Conservation (phyloP, 352 stramenopile species). For the Pythium sukuiense region DNA sequence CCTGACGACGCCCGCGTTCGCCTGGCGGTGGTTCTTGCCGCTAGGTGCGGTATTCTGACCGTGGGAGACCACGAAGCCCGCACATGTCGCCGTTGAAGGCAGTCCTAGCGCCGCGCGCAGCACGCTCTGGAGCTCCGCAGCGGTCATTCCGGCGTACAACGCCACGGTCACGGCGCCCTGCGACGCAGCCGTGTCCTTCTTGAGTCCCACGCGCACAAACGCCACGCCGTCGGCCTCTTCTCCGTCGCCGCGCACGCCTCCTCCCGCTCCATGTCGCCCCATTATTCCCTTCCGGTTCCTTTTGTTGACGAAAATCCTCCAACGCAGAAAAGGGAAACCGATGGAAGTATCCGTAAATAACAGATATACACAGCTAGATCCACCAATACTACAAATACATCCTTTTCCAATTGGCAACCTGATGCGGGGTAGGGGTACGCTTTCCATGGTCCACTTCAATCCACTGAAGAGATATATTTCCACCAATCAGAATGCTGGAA, state of each 20-base stretch:
- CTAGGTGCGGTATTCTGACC: not conserved
- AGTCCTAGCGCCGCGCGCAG: constrained; percentile 39
- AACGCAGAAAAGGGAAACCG: not conserved
- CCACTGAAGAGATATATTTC: not conserved
- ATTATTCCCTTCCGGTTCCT: not conserved
- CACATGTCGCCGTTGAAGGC: constrained; percentile 17
- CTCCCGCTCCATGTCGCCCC: not conserved
- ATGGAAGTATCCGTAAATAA: not conserved
- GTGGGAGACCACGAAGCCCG: constrained; percentile 40
- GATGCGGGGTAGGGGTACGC: constrained; percentile 7
- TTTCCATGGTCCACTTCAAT: not conserved
- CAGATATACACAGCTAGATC: not conserved
- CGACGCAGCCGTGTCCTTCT: not conserved
- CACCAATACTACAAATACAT: not conserved
- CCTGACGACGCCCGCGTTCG: not conserved
- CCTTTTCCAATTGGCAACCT: not conserved
- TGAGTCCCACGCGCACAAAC: constrained; percentile 17
- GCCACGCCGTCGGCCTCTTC: constrained; percentile 16
- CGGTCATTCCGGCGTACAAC: constrained; percentile 54
- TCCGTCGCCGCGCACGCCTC: not conserved
- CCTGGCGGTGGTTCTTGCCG: not conserved
- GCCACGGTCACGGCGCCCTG: constrained; percentile 33
- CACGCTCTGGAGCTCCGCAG: constrained; percentile 45
- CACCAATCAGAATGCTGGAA: not conserved
- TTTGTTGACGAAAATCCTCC: not conserved